Base-by-base conservation (phyloP, 805 yeast genomes). In the Naumovozyma dairenensis region DNA sequence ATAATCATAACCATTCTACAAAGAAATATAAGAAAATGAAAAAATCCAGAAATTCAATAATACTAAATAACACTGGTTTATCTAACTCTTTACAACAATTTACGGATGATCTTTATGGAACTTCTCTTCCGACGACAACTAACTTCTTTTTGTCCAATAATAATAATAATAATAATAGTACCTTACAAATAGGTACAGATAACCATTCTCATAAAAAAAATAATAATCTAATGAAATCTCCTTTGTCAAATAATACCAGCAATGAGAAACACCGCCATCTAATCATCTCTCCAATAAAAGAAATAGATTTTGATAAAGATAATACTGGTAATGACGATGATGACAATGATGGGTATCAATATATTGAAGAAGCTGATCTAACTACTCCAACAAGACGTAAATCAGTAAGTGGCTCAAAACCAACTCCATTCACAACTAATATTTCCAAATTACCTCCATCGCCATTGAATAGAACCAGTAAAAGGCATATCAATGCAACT, bases 91-190 rank as follows among this genome's bases (percentile, higher is more conserved):
- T 58, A 25, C 60, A 57, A 41, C 59, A 55, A 35, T 49, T 58
- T 25, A 58, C 60, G 2, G 57, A 55, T 37, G 63, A 58, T 34
- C 38, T 58, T 19, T 58, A 58, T 29, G 63, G 63, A 6, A 44
- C 45, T 8, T 12, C 28, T 1, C 16, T 20, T 21, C 25, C 43
- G 13, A 14, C 19, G 48, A 44, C 14, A 39, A 34, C 36, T 29
- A n/a, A 17, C 19, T 28, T 33, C 34, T 16, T 22, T 37, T 22
- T 21, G 34, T 33, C 40, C 18, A n/a, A 24, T 24, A 10, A 24
- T 17, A 15, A 31, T 24, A 16, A 20, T 15, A 15, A 24, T 18
- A 7, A 15, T 18, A 9, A 26, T 26, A 27, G 25, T 5, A 16
- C 27, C 16, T 8, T 16, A 14, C 31, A 34, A 17, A 16, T 10